Percentiles rank a stretch among this genome's conserved stretches.
Conservation (phyloP, 176 grass and related monocot genomes). For the Oryza rufipogon region DNA sequence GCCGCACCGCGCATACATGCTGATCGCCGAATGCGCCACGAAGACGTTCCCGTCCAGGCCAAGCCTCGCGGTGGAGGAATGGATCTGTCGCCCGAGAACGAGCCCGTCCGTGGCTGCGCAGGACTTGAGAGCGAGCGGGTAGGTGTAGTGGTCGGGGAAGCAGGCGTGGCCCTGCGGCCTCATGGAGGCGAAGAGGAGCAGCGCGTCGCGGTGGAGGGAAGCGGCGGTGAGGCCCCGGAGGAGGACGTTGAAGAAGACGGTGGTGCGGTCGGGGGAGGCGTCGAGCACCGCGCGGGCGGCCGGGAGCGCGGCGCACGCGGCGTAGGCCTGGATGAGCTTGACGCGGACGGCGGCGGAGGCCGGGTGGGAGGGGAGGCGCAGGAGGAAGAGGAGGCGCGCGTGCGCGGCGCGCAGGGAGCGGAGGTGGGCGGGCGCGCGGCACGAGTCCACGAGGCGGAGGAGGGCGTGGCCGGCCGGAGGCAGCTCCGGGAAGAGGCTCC, state of each 20-base stretch:
- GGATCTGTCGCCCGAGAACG: constrained; percentile 53
- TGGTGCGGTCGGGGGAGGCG: constrained; percentile 16
- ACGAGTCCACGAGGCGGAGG: constrained; percentile 52
- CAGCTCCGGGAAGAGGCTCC: not conserved
- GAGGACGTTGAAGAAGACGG: constrained; percentile 71
- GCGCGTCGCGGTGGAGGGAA: constrained; percentile 54
- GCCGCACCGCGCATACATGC: constrained; percentile 63
- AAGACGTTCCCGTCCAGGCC: constrained; percentile 58
- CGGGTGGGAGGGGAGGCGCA: constrained; percentile 41
- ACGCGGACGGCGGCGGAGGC: constrained; percentile 40
- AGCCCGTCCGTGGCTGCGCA: constrained; percentile 54
- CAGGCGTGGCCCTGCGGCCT: constrained; percentile 31
- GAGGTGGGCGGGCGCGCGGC: constrained; percentile 53
- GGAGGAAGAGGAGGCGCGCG: constrained; percentile 49
- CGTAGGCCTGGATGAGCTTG: constrained; percentile 77
- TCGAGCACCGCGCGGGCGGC: constrained; percentile 55
- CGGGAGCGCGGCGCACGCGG: constrained; percentile 60
- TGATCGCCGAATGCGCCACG: constrained; percentile 65
- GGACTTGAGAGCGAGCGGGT: constrained; percentile 76
- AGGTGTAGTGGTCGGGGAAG: constrained; percentile 73
- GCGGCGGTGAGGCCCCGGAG: constrained; percentile 59
- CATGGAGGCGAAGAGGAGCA: constrained; percentile 62
- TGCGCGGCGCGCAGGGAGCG: constrained; percentile 51
- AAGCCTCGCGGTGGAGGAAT: constrained; percentile 41
- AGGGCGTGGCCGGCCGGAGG: constrained; percentile 26